phyloP scores from a whole-genome alignment of 2,329 filamentous ascomycete species.

The Claviceps africana region DNA sequence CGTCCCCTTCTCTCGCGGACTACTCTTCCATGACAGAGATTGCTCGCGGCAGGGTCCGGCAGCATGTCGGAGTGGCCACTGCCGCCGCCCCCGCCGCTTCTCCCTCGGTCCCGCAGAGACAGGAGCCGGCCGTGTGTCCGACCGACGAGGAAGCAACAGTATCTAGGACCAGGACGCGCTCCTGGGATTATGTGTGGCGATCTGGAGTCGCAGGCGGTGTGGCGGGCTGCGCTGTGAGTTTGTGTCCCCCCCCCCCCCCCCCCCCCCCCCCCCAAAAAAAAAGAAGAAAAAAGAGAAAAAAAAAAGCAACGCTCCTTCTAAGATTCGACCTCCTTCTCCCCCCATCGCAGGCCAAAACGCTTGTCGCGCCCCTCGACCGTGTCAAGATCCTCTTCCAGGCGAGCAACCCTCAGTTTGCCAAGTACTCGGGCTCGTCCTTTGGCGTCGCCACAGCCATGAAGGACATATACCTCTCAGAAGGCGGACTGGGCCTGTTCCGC shows the following conservation, averaged over 20 bases:
- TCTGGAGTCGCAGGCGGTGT: conserved; percentile 78
- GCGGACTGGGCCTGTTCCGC: conserved; percentile 65
- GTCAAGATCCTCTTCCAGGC: conserved; percentile 99
- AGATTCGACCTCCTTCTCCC: background rate
- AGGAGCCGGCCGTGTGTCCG: conserved; percentile 30
- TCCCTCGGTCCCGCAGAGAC: conserved; percentile 9
- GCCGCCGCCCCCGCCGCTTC: conserved; percentile 7
- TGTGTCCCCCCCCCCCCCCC: too few species aligned
- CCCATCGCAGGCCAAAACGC: conserved; percentile 69
- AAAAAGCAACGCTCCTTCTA: background rate
- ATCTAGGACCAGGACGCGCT: conserved; percentile 42
- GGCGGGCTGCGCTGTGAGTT: conserved; percentile 77
- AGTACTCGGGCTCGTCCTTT: conserved; percentile 80
- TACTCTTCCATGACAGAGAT: conserved; percentile 46
- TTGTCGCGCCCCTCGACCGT: conserved; percentile 88
- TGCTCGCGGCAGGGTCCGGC: conserved; percentile 21
- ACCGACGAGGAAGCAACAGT: conserved; percentile 34
- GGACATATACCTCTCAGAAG: conserved; percentile 68
- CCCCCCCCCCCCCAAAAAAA: too few species aligned
- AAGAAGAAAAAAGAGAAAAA: background rate
- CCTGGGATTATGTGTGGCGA: conserved; percentile 68
- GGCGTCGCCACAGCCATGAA: conserved; percentile 71
- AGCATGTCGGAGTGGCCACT: conserved; percentile 11
- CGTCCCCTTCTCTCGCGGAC: conserved; percentile 37
- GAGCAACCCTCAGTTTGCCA: conserved; percentile 82